phyloP scores from a whole-genome alignment of 2,329 filamentous ascomycete species.

The Colletotrichum caudatum region DNA sequence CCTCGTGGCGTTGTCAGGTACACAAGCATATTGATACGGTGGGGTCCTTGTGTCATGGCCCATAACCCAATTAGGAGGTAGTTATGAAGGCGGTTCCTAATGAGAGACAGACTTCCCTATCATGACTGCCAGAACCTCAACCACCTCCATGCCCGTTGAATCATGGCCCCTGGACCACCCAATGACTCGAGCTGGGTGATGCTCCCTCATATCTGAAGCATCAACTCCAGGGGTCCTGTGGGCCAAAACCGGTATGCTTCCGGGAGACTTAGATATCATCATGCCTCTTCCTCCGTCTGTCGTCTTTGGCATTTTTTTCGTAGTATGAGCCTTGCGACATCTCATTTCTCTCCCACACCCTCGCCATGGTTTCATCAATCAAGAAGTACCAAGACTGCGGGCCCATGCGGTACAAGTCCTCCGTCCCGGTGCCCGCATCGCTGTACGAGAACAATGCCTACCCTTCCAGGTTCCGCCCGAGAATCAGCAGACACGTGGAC shows the following conservation, averaged over 20 bases:
- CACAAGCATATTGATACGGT: too few species aligned
- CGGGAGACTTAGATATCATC: neutral
- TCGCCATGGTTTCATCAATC: neutral
- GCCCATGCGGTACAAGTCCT: neutral
- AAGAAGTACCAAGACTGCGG: neutral
- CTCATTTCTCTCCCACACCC: neutral
- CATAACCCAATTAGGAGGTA: too few species aligned
- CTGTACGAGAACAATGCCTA: neutral
- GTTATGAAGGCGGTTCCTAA: too few species aligned
- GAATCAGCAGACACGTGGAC: neutral
- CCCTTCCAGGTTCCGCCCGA: neutral
- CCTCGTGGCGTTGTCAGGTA: too few species aligned
- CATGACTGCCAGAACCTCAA: too few species aligned
- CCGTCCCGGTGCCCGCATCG: neutral
- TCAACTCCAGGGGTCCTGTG: neutral
- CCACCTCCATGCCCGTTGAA: too few species aligned
- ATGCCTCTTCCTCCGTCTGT: neutral
- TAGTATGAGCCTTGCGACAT: neutral
- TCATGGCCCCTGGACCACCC: neutral
- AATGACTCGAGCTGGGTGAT: neutral
- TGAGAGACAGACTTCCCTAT: too few species aligned
- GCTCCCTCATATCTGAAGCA: neutral
- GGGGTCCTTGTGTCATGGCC: too few species aligned
- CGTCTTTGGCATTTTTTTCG: neutral
- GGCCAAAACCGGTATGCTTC: neutral